Evolutionary conservation across 352 stramenopile genomes (phyloP).

Genomic region (Globisporangium viniferum): DNA sequence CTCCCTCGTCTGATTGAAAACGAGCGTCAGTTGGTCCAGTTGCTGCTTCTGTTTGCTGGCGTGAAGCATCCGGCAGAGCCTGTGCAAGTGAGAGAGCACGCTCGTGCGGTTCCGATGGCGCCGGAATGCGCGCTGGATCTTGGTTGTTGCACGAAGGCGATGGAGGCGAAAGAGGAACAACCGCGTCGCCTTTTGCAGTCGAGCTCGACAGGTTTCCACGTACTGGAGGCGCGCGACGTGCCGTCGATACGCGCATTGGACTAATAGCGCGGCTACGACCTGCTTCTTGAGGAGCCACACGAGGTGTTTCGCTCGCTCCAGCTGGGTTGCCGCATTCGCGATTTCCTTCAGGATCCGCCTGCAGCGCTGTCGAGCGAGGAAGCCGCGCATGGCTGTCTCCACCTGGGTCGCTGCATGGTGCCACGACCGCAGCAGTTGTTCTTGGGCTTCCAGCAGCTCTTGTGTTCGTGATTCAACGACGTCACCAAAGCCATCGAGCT

Average conservation of each 20-base stretch:
- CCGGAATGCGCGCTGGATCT: constrained; percentile 37
- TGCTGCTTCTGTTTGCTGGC: constrained; percentile 25
- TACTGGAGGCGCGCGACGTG: constrained; percentile 21
- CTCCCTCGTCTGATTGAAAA: constrained; percentile 26
- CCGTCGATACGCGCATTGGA: constrained; percentile 35
- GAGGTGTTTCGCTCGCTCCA: constrained; percentile 7
- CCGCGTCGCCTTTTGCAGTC: constrained; percentile 27
- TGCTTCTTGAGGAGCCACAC: constrained; percentile 19
- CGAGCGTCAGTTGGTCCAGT: constrained; percentile 20
- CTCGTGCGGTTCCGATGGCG: constrained; percentile 29
- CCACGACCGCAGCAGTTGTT: constrained; percentile 39
- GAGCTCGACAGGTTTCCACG: constrained; percentile 22
- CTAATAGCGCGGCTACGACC: constrained; percentile 24
- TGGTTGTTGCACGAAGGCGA: constrained; percentile 21
- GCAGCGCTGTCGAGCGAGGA: constrained; percentile 32
- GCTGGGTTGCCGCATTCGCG: constrained; percentile 24
- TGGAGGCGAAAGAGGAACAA: constrained; percentile 37
- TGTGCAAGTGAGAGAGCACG: constrained; percentile 24
- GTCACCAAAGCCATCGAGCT: constrained; percentile 41
- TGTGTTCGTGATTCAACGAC: constrained; percentile 34
- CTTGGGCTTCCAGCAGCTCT: constrained; percentile 33
- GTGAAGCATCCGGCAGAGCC: constrained; percentile 28
- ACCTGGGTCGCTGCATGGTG: constrained; percentile 32
- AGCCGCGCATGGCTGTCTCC: constrained; percentile 35
- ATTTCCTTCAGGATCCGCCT: constrained; percentile 24